These are phyloP conservation scores for Uromyces viciae-fabae DNA, from an alignment of 1,284 basidiomycete species.

Conservation along the genomic window DNA sequence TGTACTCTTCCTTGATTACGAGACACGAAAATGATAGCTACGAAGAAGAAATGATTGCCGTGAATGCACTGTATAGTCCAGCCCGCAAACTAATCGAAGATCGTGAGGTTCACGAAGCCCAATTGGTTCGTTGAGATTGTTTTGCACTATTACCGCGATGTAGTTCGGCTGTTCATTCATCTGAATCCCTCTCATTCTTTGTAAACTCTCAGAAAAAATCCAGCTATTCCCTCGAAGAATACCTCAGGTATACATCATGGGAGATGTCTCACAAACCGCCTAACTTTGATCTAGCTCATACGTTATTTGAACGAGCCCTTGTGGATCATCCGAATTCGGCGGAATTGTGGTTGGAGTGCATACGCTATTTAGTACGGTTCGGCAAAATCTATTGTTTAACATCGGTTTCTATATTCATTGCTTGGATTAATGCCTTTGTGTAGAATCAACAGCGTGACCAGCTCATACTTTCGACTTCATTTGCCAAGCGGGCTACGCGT, in stretches of 20 bases:
- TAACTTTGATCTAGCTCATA: slow-evolving; percentile 23
- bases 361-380: slow-evolving; percentile 33
- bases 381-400: too few species aligned
- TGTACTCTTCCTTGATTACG: slow-evolving; percentile 36
- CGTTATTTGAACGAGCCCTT: slow-evolving; percentile 40
- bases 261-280: slow-evolving; percentile 21
- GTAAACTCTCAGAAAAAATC: slow-evolving; percentile 36
- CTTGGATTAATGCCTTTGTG: too few species aligned
- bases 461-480: background rate
- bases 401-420: too few species aligned
- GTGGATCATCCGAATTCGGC: slow-evolving; percentile 32
- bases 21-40: slow-evolving; percentile 39
- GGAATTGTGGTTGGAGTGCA: slow-evolving; percentile 36
- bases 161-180: background rate
- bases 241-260: slow-evolving; percentile 41
- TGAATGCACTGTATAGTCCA: slow-evolving; percentile 34
- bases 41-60: slow-evolving; percentile 42
- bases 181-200: background rate
- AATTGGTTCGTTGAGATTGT: slow-evolving; percentile 20
- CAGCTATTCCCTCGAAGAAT: slow-evolving; percentile 26
- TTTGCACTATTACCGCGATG: background rate
- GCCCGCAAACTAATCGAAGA: slow-evolving; percentile 39
- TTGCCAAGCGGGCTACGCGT: slow-evolving; percentile 31
- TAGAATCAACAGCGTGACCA: slow-evolving; percentile 27
- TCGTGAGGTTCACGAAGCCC: slow-evolving; percentile 35